Evolutionary conservation across 2,329 filamentous ascomycete genomes (phyloP).

Genomic region (Apiospora arundinis): DNA sequence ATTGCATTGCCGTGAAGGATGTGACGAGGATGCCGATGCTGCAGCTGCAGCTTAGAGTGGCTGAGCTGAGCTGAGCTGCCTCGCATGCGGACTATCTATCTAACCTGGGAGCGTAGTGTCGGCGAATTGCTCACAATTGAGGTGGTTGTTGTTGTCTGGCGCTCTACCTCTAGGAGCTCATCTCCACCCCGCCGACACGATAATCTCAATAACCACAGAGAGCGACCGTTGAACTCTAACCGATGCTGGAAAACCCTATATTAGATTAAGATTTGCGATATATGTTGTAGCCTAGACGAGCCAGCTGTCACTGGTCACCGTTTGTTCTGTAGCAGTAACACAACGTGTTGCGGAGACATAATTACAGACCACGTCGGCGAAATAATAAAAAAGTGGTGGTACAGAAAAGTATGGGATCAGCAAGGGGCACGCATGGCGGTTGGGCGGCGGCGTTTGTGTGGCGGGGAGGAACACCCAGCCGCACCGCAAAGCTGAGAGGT

Average conservation of each 20-base stretch:
- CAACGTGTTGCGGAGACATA: background rate
- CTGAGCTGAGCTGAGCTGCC: background rate
- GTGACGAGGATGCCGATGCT: conserved; percentile 5
- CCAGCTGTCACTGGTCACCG: background rate
- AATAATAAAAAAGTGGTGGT: conserved; percentile 1
- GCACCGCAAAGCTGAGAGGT: background rate
- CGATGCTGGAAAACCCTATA: background rate
- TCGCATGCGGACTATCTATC: too few relatives aligned
- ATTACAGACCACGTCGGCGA: conserved; percentile 9
- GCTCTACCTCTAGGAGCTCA: background rate
- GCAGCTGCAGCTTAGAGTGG: background rate
- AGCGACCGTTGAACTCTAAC: background rate
- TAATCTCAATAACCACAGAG: conserved; percentile 4
- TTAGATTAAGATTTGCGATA: background rate
- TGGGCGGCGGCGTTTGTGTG: conserved; percentile 2
- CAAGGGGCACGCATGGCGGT: background rate
- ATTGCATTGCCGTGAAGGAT: background rate
- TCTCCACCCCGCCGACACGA: background rate
- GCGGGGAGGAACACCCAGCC: conserved; percentile 5
- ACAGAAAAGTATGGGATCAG: background rate
- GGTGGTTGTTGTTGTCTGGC: background rate
- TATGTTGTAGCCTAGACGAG: background rate
- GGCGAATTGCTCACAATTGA: background rate
- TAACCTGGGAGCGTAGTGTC: background rate
- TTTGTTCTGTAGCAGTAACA: background rate